Evolutionary conservation across 345 rosid species (phyloP).

Genomic region (Anastatica hierochuntica): DNA sequence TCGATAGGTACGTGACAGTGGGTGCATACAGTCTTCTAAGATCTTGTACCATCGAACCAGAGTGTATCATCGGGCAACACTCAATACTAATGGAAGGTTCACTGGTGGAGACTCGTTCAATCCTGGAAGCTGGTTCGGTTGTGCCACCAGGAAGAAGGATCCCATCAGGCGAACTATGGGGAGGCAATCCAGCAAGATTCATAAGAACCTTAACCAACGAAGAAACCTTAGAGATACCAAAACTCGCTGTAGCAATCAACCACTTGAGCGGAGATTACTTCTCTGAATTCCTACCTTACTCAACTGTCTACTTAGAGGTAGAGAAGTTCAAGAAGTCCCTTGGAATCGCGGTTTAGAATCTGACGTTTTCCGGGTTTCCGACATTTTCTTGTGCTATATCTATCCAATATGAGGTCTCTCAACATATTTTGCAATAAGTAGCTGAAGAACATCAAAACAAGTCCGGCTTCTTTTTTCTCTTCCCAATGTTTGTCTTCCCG

Average conservation of each 20-base stretch:
- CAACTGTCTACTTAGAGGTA: conserved; percentile 85
- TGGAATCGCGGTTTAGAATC: conserved; percentile 48
- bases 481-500: conserved; percentile 1
- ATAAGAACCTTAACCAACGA: conserved; percentile 77
- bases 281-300: conserved; percentile 90
- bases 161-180: conserved; percentile 95
- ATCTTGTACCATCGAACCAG: conserved; percentile 95
- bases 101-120: conserved; percentile 77
- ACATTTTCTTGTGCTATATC: not conserved
- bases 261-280: conserved; percentile 67
- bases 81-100: conserved; percentile 99
- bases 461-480: not conserved
- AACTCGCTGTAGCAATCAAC: conserved; percentile 88
- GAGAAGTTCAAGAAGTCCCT: conserved; percentile 76
- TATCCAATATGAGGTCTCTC: conserved; percentile 23
- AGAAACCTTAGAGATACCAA: conserved; percentile 87
- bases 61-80: conserved; percentile 93
- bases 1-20: conserved; percentile 83
- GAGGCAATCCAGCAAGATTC: conserved; percentile 94
- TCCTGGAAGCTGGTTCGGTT: conserved; percentile 92
- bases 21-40: conserved; percentile 83
- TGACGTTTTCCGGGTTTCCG: not conserved
- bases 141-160: conserved; percentile 95
- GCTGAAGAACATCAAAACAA: conserved; percentile 36
- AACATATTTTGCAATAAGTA: conserved; percentile 51